A percentile compares a stretch with the other conserved stretches of the same genome.
Evolutionary conservation across 805 yeast species (phyloP).

Genomic region (Yamadazyma insecticola): DNA sequence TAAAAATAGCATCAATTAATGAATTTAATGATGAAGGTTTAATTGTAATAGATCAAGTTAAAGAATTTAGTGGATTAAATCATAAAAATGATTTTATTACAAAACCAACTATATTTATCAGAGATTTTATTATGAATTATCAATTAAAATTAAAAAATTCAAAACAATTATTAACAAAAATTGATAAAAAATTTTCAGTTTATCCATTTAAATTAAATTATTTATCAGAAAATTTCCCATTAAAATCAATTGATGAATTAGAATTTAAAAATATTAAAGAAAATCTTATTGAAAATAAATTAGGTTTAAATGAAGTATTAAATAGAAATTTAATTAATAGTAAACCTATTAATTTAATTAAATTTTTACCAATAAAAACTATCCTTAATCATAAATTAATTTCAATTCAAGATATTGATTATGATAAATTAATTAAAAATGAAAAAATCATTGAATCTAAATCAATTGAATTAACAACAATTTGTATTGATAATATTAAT

Average conservation of each 20-base stretch:
- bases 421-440: conserved; percentile 50
- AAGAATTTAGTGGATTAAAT: conserved; percentile 59
- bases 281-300: conserved; percentile 58
- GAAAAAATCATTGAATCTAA: conserved; percentile 51
- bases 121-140: conserved; percentile 84
- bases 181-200: conserved; percentile 75
- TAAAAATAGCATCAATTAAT: conserved; percentile 67
- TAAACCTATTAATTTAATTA: conserved; percentile 67
- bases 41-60: conserved; percentile 63
- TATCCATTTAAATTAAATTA: conserved; percentile 87
- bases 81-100: conserved; percentile 50
- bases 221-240: conserved; percentile 59
- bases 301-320: conserved; percentile 75
- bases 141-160: conserved; percentile 72
- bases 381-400: conserved; percentile 64
- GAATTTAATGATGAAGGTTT: conserved; percentile 58
- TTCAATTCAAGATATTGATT: conserved; percentile 67
- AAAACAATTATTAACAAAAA: conserved; percentile 61
- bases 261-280: conserved; percentile 44
- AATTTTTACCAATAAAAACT: conserved; percentile 66
- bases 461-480: conserved; percentile 77
- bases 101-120: conserved; percentile 67
- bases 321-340: conserved; percentile 76
- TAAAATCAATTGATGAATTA: conserved; percentile 30
- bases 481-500: conserved; percentile 39